phyloP scores from a whole-genome alignment of 352 stramenopile species.

The Phytophthora meadii region DNA sequence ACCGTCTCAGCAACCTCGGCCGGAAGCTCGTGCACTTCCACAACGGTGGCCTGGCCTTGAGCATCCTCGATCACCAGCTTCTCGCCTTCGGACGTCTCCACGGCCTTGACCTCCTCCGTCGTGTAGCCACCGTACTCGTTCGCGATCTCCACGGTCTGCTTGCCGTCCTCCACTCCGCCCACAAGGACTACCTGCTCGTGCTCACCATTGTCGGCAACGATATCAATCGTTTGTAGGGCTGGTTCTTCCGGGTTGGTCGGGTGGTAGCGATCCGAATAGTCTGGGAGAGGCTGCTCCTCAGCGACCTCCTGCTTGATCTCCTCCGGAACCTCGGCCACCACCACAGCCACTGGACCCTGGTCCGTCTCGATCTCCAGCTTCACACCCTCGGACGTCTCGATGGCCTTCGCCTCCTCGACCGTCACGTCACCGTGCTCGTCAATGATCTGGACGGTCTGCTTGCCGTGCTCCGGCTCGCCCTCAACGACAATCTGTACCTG shows the following conservation, averaged over 20 bases:
- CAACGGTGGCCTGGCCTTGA: neutral
- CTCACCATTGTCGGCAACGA: constrained; percentile 7
- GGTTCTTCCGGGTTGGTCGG: too few species aligned
- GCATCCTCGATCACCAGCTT: constrained; percentile 13
- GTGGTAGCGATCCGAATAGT: too few species aligned
- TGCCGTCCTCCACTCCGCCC: constrained; percentile 9
- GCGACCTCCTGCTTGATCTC: constrained; percentile 10
- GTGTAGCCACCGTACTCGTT: constrained; percentile 13
- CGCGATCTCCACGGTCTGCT: constrained; percentile 11
- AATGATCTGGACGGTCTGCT: constrained; percentile 12
- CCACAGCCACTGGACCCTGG: constrained; percentile 6
- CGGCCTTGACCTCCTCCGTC: constrained; percentile 5
- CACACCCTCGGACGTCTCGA: constrained; percentile 8
- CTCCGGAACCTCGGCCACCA: constrained; percentile 4
- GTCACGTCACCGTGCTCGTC: constrained; percentile 11
- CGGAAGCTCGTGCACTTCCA: constrained; percentile 15
- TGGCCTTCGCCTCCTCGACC: constrained; percentile 1
- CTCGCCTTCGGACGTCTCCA: constrained; percentile 11
- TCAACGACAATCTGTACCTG: constrained; percentile 14
- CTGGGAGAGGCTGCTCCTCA: neutral
- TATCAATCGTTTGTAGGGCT: neutral
- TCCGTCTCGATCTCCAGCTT: constrained; percentile 13
- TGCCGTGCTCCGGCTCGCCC: constrained; percentile 16
- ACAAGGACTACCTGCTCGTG: constrained; percentile 12
- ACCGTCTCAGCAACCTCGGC: constrained; percentile 23